A percentile compares a stretch with the other conserved stretches of the same genome.
Evolutionary conservation across 2,329 filamentous ascomycete species (phyloP).

Genomic region (Phyllosticta citriasiana): DNA sequence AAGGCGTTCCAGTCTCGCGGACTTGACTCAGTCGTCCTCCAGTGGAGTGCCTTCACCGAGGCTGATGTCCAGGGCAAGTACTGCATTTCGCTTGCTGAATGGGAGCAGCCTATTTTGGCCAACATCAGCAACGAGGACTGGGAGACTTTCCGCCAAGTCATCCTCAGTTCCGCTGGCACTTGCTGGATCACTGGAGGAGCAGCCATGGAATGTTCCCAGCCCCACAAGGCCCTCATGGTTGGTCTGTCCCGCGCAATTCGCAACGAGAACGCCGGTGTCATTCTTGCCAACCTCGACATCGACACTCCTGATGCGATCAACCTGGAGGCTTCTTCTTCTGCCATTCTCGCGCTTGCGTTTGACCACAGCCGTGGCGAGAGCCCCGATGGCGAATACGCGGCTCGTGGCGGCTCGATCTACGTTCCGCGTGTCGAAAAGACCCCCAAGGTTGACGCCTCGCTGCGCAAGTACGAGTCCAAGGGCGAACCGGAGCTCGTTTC

Average conservation of each 20-base stretch:
- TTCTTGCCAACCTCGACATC: slow-evolving; percentile 1
- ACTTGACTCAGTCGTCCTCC: not conserved
- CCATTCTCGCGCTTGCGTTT: not conserved
- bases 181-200: not conserved
- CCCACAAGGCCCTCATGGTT: not conserved
- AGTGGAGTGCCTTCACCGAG: not conserved
- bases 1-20: not conserved
- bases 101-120: not conserved
- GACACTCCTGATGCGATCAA: not conserved
- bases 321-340: not conserved
- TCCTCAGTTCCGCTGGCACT: not conserved
- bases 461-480: not conserved
- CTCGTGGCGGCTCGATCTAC: not conserved
- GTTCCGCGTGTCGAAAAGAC: slow-evolving; percentile 3
- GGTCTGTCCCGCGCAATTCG: not conserved
- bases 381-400: not conserved
- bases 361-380: not conserved
- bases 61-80: not conserved
- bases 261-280: not conserved
- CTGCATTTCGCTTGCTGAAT: not conserved
- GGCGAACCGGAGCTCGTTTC: not conserved
- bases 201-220: not conserved
- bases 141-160: not conserved
- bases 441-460: not conserved
- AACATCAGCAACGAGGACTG: not conserved